Percentiles rank a stretch among this genome's conserved stretches.
Conservation (phyloP, 2,329 filamentous ascomycete genomes). For the Eutypa lata region DNA sequence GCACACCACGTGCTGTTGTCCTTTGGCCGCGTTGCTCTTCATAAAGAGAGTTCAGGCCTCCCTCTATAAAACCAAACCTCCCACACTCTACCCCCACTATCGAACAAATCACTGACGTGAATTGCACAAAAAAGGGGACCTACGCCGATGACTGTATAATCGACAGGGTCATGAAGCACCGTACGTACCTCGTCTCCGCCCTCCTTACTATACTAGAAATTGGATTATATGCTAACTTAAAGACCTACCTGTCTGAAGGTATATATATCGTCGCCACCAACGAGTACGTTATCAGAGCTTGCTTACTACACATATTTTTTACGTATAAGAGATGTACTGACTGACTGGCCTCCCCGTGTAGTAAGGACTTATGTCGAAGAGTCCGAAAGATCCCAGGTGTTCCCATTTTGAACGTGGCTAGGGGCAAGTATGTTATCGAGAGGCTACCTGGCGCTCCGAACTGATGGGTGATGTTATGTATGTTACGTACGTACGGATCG, state of each 20-base stretch:
- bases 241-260: conserved; percentile 32
- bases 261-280: conserved; percentile 76
- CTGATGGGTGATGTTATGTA: conserved; percentile 1
- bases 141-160: conserved; percentile 83
- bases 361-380: conserved; percentile 74
- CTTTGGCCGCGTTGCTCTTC: too few relatives aligned
- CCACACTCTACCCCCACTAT: too few relatives aligned
- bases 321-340: too few relatives aligned
- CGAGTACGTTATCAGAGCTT: conserved; percentile 32
- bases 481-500: not conserved
- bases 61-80: too few relatives aligned
- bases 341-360: conserved; percentile 46
- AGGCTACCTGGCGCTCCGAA: conserved; percentile 81
- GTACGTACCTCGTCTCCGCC: not conserved
- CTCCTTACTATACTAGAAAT: not conserved
- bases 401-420: conserved; percentile 75
- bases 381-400: conserved; percentile 74
- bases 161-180: conserved; percentile 67
- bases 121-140: too few relatives aligned
- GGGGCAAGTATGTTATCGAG: conserved; percentile 94
- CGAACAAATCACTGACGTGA: too few relatives aligned
- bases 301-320: conserved; percentile 9
- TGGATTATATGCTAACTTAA: not conserved
- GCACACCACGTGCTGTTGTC: too few relatives aligned
- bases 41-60: too few relatives aligned